Conservation (phyloP, 116 monocot genomes). For the Cymodocea nodosa region DNA sequence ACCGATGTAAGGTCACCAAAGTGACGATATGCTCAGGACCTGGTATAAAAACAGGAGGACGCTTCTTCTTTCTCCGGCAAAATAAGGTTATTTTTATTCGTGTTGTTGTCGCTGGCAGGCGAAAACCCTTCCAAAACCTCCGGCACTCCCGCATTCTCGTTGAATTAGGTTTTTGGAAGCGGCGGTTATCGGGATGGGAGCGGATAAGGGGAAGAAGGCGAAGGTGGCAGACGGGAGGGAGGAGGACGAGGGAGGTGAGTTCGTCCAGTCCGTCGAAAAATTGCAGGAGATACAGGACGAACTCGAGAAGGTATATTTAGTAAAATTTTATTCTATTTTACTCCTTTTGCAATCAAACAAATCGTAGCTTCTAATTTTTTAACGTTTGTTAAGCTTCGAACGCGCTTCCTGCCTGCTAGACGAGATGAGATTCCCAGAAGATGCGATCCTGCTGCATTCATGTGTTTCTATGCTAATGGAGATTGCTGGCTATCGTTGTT, state of each 20-base stretch:
- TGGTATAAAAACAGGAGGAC: background rate
- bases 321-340: background rate
- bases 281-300: conserved; percentile 67
- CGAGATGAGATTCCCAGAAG: no score
- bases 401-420: no score
- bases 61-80: background rate
- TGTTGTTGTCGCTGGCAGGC: background rate
- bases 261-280: conserved; percentile 49
- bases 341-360: background rate
- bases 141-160: no score
- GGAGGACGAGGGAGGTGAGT: conserved; percentile 42
- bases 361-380: no score
- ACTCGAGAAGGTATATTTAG: conserved; percentile 40
- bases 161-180: no score
- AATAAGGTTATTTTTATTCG: background rate
- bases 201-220: conserved; percentile 55
- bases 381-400: no score
- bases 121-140: background rate
- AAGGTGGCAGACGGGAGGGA: conserved; percentile 28
- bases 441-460: no score
- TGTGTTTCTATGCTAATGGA: no score
- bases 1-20: background rate
- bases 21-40: background rate
- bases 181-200: conserved; percentile 21
- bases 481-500: no score